phyloP scores from a whole-genome alignment of 768 basidiomycete species.

The Lyophyllum semitale region DNA sequence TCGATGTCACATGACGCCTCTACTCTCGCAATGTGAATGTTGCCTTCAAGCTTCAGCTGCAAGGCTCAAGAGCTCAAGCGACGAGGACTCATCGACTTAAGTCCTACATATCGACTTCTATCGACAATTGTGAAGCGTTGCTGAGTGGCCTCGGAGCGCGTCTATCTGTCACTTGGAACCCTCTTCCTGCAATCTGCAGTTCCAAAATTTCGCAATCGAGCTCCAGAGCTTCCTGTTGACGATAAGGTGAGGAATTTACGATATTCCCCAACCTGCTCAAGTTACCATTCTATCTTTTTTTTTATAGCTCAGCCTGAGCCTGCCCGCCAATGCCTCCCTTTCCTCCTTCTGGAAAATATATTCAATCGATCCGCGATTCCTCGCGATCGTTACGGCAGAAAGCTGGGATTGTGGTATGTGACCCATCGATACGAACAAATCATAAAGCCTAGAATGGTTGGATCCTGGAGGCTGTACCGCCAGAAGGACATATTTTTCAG shows the following conservation, averaged over 20 bases:
- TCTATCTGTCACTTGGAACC: too few relatives aligned
- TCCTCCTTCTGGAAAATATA: slow-evolving; percentile 48
- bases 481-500: background rate
- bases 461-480: background rate
- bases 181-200: too few relatives aligned
- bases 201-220: too few relatives aligned
- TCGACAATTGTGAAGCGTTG: too few relatives aligned
- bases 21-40: background rate
- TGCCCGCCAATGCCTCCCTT: slow-evolving; percentile 26
- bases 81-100: too few relatives aligned
- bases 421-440: background rate
- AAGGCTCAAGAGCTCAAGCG: too few relatives aligned
- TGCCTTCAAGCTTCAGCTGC: too few relatives aligned
- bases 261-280: background rate
- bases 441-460: background rate
- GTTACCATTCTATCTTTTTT: background rate
- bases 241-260: background rate
- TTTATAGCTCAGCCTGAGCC: background rate
- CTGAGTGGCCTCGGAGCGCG: too few relatives aligned
- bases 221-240: too few relatives aligned
- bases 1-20: background rate
- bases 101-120: too few relatives aligned
- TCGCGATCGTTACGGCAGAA: slow-evolving; percentile 46
- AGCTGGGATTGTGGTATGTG: slow-evolving; percentile 55
- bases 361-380: slow-evolving; percentile 56